Evolutionary conservation across 2,329 filamentous ascomycete species (phyloP).

Genomic region (Fusarium keratoplasticum): DNA sequence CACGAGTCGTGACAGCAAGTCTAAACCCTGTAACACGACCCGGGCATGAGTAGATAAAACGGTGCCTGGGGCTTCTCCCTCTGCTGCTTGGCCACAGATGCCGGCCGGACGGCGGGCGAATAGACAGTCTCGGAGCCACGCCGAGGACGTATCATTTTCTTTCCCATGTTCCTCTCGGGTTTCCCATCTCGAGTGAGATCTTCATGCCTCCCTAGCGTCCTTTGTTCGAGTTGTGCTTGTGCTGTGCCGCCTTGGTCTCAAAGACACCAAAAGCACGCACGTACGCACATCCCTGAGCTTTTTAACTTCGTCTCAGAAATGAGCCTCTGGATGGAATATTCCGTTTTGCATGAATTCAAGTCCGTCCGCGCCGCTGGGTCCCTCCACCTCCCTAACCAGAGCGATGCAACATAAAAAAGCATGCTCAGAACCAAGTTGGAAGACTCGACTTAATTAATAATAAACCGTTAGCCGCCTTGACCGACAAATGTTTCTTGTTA

Average conservation of each 20-base stretch:
- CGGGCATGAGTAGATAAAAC: not conserved
- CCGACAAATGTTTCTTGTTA: not conserved
- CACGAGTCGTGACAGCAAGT: not conserved
- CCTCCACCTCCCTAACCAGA: not conserved
- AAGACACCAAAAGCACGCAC: not conserved
- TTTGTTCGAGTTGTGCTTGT: not conserved
- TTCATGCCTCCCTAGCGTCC: not conserved
- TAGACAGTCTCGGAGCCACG: not conserved
- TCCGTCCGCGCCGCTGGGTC: not conserved
- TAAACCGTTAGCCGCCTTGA: not conserved
- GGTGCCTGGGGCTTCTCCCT: not conserved
- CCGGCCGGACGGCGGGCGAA: not conserved
- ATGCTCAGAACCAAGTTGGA: not conserved
- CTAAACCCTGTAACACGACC: not conserved
- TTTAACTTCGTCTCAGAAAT: not conserved
- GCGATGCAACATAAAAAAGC: not conserved
- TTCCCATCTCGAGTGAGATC: conserved; percentile 1
- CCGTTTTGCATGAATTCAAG: conserved; percentile 1
- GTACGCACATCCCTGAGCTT: not conserved
- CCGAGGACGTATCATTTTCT: conserved; percentile 10
- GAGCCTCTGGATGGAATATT: not conserved
- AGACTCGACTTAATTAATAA: not conserved
- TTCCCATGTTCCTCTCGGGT: not conserved
- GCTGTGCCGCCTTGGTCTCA: not conserved
- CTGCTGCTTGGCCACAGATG: not conserved